Percentiles rank a stretch among this genome's conserved stretches.
phyloP scores from a whole-genome alignment of 345 rosid genomes.

The Stellera chamaejasme region DNA sequence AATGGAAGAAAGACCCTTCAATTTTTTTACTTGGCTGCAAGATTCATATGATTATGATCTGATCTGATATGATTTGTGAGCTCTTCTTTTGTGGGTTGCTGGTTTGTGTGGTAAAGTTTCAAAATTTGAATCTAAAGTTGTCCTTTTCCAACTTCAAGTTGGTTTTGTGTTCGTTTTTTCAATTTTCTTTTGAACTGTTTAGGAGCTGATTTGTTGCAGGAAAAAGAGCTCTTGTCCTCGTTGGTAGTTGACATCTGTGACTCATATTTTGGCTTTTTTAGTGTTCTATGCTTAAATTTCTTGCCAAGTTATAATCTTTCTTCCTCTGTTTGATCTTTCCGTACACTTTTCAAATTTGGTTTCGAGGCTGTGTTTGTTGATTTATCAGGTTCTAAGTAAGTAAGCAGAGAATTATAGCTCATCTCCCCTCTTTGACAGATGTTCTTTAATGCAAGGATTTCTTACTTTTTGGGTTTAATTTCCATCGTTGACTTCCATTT shows the following conservation, averaged over 20 bases:
- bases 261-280: neutral
- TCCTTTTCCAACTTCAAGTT: neutral
- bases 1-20: neutral
- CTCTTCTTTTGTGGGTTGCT: neutral
- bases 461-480: neutral
- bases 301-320: no score
- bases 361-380: constrained; percentile 2
- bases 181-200: neutral
- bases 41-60: neutral
- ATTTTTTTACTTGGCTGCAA: neutral
- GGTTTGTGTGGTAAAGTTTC: constrained; percentile 7
- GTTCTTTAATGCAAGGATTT: neutral
- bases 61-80: neutral
- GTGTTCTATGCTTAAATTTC: neutral
- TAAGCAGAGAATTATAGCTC: neutral
- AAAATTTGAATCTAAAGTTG: constrained; percentile 6
- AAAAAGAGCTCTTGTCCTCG: constrained; percentile 5
- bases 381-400: neutral
- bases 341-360: neutral
- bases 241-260: neutral
- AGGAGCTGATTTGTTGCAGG: neutral
- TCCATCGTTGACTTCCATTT: neutral
- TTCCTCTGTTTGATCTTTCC: neutral
- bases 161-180: neutral
- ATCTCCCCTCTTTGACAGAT: neutral